These are phyloP conservation scores for Gnomoniopsis sp. DNA, from an alignment of 2,329 filamentous ascomycete species.

Conservation along the genomic window DNA sequence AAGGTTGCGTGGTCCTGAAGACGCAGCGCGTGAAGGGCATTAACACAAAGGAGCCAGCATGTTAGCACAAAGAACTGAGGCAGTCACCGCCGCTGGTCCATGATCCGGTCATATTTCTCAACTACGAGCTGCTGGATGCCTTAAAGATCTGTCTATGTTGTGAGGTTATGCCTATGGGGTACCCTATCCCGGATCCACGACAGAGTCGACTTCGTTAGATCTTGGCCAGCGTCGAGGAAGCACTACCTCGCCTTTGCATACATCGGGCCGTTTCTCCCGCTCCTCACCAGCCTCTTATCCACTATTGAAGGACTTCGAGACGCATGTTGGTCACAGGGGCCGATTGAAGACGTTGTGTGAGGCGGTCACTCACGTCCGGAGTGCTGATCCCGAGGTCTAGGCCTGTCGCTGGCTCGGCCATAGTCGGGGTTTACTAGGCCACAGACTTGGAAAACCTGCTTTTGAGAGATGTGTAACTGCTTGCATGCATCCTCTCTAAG, in stretches of 20 bases:
- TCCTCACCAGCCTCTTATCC: background rate
- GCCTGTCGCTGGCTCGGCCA: conserved; percentile 3
- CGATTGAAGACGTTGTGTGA: background rate
- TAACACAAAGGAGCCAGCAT: no score
- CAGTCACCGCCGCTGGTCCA: background rate
- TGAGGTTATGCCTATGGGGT: no score
- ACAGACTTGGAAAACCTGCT: conserved; percentile 10
- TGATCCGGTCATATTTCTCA: conserved; percentile 2
- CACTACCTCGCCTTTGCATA: no score
- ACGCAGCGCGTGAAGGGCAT: no score
- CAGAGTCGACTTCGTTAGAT: no score
- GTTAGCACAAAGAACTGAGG: conserved; percentile 2
- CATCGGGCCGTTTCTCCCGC: no score
- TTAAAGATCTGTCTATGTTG: background rate
- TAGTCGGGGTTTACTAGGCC: conserved; percentile 11
- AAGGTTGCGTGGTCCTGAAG: conserved; percentile 41
- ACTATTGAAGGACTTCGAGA: background rate
- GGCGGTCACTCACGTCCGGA: background rate
- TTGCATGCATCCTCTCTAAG: conserved; percentile 23
- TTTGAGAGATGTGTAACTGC: conserved; percentile 27
- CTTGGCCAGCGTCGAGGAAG: no score
- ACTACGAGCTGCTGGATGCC: background rate
- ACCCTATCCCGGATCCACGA: no score
- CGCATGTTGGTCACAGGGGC: background rate
- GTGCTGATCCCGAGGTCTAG: conserved; percentile 6